These are phyloP conservation scores for Pythium scleroteichum DNA, from an alignment of 352 stramenopile genomes.

Conservation along the genomic window DNA sequence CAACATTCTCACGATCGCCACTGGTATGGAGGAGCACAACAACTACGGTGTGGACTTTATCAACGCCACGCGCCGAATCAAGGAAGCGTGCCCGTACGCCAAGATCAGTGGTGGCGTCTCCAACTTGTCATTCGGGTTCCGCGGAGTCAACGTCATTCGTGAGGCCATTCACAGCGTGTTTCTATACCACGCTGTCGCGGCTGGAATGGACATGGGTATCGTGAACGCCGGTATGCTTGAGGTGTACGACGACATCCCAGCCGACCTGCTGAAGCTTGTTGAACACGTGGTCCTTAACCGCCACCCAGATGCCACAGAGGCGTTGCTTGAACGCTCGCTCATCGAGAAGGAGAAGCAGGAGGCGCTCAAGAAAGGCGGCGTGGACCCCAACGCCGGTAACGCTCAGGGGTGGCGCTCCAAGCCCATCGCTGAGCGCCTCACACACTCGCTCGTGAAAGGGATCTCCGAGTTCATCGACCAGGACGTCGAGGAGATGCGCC, in stretches of 20 bases:
- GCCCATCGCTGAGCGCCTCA: slow-evolving; percentile 90
- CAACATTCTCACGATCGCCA: slow-evolving; percentile 97
- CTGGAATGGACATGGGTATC: slow-evolving; percentile 99
- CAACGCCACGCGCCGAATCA: slow-evolving; percentile 93
- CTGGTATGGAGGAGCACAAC: slow-evolving; percentile 97
- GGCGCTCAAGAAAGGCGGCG: slow-evolving; percentile 82
- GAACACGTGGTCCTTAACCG: slow-evolving; percentile 96
- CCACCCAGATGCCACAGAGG: slow-evolving; percentile 87
- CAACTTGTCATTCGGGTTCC: slow-evolving; percentile 97
- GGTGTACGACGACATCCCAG: slow-evolving; percentile 85
- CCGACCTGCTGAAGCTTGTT: slow-evolving; percentile 86
- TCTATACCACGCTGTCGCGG: slow-evolving; percentile 94
- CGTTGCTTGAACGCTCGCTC: slow-evolving; percentile 88
- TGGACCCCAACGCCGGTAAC: slow-evolving; percentile 39
- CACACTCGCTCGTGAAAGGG: slow-evolving; percentile 96
- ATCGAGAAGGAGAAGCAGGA: slow-evolving; percentile 87
- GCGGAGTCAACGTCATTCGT: slow-evolving; percentile 97
- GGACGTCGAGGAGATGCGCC: slow-evolving; percentile 95
- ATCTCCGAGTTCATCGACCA: slow-evolving; percentile 96
- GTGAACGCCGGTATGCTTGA: slow-evolving; percentile 93
- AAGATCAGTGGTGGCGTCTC: slow-evolving; percentile 97
- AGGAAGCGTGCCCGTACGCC: slow-evolving; percentile 94
- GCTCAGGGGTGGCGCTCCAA: slow-evolving; percentile 91
- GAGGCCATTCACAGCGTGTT: slow-evolving; percentile 97
- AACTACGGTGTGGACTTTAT: slow-evolving; percentile 99